Evolutionary conservation across 805 yeast species (phyloP), one percentile per base, ranked within the genome.

Genomic region (Candida xyloterini): DNA sequence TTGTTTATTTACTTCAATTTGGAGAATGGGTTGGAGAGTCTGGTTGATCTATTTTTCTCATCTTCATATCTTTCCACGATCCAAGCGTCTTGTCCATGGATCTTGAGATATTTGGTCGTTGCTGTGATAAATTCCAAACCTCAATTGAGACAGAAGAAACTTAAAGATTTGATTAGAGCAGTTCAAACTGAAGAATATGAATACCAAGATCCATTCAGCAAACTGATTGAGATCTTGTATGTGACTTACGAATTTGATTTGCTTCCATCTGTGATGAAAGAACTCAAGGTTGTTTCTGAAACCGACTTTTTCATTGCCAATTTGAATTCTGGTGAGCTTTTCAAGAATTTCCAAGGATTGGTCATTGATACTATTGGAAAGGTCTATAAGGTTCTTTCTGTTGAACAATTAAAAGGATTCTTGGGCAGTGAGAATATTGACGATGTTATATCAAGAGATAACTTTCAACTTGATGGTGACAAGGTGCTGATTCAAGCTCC

Each of bases 51-150:
- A 37, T 77, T 78, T 59, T 71, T 78, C 55, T 66, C 77, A 13
- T 72, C 81, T 4, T 74, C 81, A 7, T 79, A 78, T 58, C 60
- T 81, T 44, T 74, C 80, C 43, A 74, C 85, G 2, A 80, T 81
- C 55, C 86, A 81, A 62, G 83, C 84, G 23, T 69, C 83, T 7
- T 73, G 81, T 55, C 88, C 87, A 15, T 81, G 88, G 88, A 65
- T 81, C 35, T 59, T 80, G 48, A 72, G 87, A 53, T 81, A 81
- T 55, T 59, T 81, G 40, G 73, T 78, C 18, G 82, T 76, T 21
- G 81, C 83, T n/a, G 80, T 79, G 37, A 60, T 70, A 47, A 47
- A 59, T 50, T 55, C 58, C 25, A 60, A 61, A 38, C 57, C 61
- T 48, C 52, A 52, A 50, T 37, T 57, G 43, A 48, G 71, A 65